These are phyloP conservation scores for Penicillium malachiteum DNA, from an alignment of 495 filamentous ascomycete species.

Conservation along the genomic window DNA sequence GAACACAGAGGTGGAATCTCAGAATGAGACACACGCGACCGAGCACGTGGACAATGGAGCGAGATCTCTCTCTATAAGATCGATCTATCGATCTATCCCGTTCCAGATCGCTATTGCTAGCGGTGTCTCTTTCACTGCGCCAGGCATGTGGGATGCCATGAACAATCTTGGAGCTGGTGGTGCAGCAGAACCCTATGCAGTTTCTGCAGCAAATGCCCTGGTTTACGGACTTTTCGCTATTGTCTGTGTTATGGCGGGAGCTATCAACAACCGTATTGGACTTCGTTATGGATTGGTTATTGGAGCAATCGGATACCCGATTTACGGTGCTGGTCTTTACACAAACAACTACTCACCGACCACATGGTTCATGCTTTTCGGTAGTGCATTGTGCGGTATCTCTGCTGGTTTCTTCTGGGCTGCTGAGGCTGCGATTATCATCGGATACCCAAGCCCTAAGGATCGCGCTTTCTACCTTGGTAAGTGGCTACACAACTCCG, in stretches of 20 bases:
- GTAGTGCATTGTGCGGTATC: conserved; percentile 63
- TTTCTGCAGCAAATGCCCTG: conserved; percentile 33
- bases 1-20: not conserved
- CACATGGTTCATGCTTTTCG: conserved; percentile 62
- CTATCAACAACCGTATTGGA: conserved; percentile 52
- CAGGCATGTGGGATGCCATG: conserved; percentile 38
- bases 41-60: not conserved
- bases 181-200: conserved; percentile 33
- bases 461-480: conserved; percentile 52
- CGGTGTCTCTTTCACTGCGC: conserved; percentile 34
- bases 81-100: conserved; percentile 24
- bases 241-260: conserved; percentile 33
- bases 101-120: conserved; percentile 36
- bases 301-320: conserved; percentile 48
- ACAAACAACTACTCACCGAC: conserved; percentile 62
- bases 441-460: conserved; percentile 59
- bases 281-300: conserved; percentile 59
- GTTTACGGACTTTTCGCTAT: conserved; percentile 34
- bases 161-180: conserved; percentile 36
- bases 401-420: conserved; percentile 68
- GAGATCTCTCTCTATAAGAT: conserved; percentile 3
- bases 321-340: conserved; percentile 57
- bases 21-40: not conserved
- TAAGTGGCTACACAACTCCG: conserved; percentile 2
- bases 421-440: conserved; percentile 63